A percentile compares a stretch with the other conserved stretches of the same genome.
Evolutionary conservation across 495 filamentous ascomycete genomes (phyloP).

Genomic region (Tricharina praecox): DNA sequence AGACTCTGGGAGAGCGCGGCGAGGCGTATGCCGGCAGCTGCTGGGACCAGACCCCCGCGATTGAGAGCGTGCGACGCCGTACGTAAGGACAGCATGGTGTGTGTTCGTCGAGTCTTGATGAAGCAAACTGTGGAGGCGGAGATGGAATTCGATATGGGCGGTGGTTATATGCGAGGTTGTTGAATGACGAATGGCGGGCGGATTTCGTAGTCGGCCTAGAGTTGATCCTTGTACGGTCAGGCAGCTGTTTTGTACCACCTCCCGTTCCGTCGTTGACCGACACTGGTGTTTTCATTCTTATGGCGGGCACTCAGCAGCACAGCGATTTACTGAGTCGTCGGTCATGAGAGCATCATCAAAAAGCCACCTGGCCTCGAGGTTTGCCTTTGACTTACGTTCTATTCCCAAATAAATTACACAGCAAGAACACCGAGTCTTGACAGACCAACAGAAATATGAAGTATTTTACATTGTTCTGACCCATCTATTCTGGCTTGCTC

Average conservation of each 20-base stretch:
- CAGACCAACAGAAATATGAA: too few relatives aligned
- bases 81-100: conserved; percentile 1
- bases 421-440: too few relatives aligned
- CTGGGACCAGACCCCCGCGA: background rate
- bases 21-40: background rate
- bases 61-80: conserved; percentile 1
- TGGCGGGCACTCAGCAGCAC: too few relatives aligned
- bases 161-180: background rate
- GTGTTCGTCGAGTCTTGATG: background rate
- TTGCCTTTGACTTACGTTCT: too few relatives aligned
- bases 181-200: background rate
- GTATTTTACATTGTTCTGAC: background rate
- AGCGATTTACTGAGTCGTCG: too few relatives aligned
- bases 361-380: too few relatives aligned
- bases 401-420: too few relatives aligned
- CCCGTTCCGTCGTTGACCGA: too few relatives aligned
- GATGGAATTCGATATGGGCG: background rate
- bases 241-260: background rate
- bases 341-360: too few relatives aligned
- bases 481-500: background rate
- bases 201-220: too few relatives aligned
- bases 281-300: too few relatives aligned
- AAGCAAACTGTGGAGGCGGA: background rate
- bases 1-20: background rate
- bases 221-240: background rate